Percentiles rank a stretch among this genome's conserved stretches.
Conservation (phyloP, 768 basidiomycete species). For the Nidularia pulvinata region DNA sequence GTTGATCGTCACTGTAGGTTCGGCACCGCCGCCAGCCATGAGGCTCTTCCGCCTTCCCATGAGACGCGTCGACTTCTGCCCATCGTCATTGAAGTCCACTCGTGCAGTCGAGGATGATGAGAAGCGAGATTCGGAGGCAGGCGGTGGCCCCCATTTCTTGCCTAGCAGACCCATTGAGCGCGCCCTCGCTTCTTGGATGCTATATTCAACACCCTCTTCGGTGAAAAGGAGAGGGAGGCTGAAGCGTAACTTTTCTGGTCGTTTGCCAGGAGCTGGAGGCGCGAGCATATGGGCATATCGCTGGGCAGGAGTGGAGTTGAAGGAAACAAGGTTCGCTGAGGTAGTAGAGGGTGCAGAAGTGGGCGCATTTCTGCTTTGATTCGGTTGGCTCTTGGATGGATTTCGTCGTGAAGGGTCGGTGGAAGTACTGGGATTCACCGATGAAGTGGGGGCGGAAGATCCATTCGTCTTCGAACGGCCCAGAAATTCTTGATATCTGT, state of each 20-base stretch:
- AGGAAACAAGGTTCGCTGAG: constrained; percentile 20
- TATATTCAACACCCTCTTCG: constrained; percentile 80
- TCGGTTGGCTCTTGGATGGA: neutral
- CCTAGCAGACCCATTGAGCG: constrained; percentile 80
- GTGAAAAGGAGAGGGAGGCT: constrained; percentile 72
- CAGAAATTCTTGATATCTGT: constrained; percentile 79
- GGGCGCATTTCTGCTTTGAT: neutral
- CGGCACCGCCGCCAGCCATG: constrained; percentile 39
- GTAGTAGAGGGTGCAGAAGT: constrained; percentile 13
- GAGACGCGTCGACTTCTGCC: constrained; percentile 40
- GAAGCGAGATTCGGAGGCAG: constrained; percentile 35
- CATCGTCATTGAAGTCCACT: constrained; percentile 65
- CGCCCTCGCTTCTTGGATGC: constrained; percentile 82
- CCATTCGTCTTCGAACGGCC: constrained; percentile 45
- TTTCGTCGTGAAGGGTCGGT: neutral
- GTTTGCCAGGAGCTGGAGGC: constrained; percentile 66
- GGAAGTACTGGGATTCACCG: constrained; percentile 1
- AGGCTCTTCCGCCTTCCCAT: constrained; percentile 43
- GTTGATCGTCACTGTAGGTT: constrained; percentile 94
- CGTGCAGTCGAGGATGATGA: constrained; percentile 32
- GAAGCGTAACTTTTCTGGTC: constrained; percentile 71
- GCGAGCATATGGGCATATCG: constrained; percentile 76
- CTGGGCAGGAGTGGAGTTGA: constrained; percentile 39
- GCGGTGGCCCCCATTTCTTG: constrained; percentile 79
- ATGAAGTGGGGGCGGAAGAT: constrained; percentile 23